Evolutionary conservation across 768 basidiomycete species (phyloP).

Genomic region (Amanita thiersii): DNA sequence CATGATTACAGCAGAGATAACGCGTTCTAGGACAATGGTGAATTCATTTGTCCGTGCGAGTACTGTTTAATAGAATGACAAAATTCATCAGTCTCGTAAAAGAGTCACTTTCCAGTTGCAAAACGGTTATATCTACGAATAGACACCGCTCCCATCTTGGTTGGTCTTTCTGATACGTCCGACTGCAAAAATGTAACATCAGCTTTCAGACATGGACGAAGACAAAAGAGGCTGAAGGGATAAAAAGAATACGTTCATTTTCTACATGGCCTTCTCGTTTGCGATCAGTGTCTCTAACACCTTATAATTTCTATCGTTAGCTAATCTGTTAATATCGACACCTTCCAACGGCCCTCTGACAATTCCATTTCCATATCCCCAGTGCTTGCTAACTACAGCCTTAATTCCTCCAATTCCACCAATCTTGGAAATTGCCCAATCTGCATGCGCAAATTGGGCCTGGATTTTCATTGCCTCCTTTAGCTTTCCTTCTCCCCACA

Average conservation of each 20-base stretch:
- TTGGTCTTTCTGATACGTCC: too few species aligned
- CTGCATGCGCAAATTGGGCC: conserved; percentile 53
- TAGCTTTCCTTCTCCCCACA: conserved; percentile 44
- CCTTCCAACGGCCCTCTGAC: conserved; percentile 45
- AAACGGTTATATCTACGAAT: neutral
- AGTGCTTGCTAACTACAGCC: conserved; percentile 49
- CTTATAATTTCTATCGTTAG: conserved; percentile 29
- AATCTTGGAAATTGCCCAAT: conserved; percentile 54
- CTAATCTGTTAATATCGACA: conserved; percentile 27
- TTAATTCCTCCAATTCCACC: conserved; percentile 68
- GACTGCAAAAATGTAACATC: too few species aligned
- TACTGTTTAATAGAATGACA: neutral
- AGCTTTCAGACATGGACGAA: too few species aligned
- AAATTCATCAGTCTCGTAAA: neutral
- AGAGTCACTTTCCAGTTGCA: neutral
- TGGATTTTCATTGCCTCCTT: conserved; percentile 57
- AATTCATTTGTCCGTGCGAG: neutral
- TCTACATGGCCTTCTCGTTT: conserved; percentile 22
- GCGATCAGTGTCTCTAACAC: conserved; percentile 37
- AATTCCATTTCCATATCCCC: conserved; percentile 48
- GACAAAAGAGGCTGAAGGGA: too few species aligned
- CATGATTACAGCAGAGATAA: conserved; percentile 1
- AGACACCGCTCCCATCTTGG: too few species aligned
- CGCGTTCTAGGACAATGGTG: conserved; percentile 2
- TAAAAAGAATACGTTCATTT: neutral